Conservation (phyloP, 2,329 filamentous ascomycete genomes). For the Corynespora cassiicola region DNA sequence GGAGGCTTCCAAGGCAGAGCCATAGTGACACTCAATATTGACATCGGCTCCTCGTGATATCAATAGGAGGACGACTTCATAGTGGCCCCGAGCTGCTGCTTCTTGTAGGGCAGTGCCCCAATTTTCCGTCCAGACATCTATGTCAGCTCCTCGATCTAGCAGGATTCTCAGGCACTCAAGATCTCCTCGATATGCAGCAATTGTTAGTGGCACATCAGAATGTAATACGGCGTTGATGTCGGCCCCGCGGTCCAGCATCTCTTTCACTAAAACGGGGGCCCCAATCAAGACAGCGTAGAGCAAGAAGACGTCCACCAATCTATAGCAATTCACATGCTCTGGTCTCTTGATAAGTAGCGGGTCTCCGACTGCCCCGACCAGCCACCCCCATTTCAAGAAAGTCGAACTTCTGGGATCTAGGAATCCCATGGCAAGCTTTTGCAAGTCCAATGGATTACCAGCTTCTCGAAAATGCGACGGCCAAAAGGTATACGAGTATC, state of each 20-base stretch:
- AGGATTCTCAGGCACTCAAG: slow-evolving; percentile 1
- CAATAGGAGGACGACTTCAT: slow-evolving; percentile 5
- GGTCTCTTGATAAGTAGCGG: slow-evolving; percentile 4
- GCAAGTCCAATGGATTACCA: slow-evolving; percentile 1
- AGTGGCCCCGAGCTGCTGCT: neutral
- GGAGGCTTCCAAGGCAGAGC: slow-evolving; percentile 3
- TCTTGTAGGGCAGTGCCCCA: slow-evolving; percentile 8
- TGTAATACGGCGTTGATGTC: slow-evolving; percentile 11
- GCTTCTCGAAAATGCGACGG: slow-evolving; percentile 3
- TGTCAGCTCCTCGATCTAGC: slow-evolving; percentile 6
- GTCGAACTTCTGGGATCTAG: neutral
- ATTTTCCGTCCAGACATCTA: slow-evolving; percentile 3
- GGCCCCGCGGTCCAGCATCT: slow-evolving; percentile 3
- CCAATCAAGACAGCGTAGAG: slow-evolving; percentile 9
- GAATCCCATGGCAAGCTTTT: slow-evolving; percentile 3
- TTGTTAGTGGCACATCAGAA: too few species aligned
- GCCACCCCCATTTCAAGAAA: slow-evolving; percentile 9
- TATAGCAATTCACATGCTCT: neutral
- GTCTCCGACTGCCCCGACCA: neutral
- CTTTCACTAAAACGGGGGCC: slow-evolving; percentile 5
- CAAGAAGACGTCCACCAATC: neutral
- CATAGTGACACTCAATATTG: slow-evolving; percentile 1
- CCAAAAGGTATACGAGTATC: slow-evolving; percentile 5
- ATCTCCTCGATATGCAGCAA: slow-evolving; percentile 2
- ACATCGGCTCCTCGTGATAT: slow-evolving; percentile 8